phyloP scores from a whole-genome alignment of 2,329 filamentous ascomycete species.

The Cladophialophora bantiana region DNA sequence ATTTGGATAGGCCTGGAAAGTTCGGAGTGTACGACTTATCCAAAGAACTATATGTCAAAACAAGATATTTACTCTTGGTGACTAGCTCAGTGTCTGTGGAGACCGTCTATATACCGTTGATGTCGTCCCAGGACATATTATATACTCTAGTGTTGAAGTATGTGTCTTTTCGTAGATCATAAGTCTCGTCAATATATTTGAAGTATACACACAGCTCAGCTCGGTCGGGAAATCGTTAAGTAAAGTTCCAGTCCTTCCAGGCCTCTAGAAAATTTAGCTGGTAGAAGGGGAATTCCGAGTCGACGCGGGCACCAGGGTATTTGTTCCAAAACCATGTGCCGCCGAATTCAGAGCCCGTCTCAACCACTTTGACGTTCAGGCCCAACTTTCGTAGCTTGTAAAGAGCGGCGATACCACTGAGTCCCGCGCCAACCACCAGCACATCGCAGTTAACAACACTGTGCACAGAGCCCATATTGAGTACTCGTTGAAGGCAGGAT shows the following conservation, averaged over 20 bases:
- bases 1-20: too few species aligned
- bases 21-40: too few species aligned
- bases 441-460: background rate
- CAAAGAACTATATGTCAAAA: too few species aligned
- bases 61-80: too few species aligned
- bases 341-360: slow-evolving; percentile 46
- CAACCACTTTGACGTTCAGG: slow-evolving; percentile 45
- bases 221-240: slow-evolving; percentile 48
- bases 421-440: background rate
- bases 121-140: too few species aligned
- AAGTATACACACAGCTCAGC: slow-evolving; percentile 52
- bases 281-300: slow-evolving; percentile 62
- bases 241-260: slow-evolving; percentile 57
- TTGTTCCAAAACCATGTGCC: slow-evolving; percentile 69
- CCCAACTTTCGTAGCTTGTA: slow-evolving; percentile 44
- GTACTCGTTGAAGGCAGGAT: too few species aligned
- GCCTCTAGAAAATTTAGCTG: slow-evolving; percentile 60
- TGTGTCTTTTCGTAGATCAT: slow-evolving; percentile 51
- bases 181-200: slow-evolving; percentile 48
- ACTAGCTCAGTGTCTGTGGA: too few species aligned
- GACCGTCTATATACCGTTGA: too few species aligned
- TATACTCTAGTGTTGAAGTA: slow-evolving; percentile 51
- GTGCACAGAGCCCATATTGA: background rate
- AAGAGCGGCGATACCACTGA: slow-evolving; percentile 36
- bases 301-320: slow-evolving; percentile 69